These are phyloP conservation scores for Sugiyamaella grinbergsii DNA, from an alignment of 1,139 yeast genomes.

Conservation along the genomic window DNA sequence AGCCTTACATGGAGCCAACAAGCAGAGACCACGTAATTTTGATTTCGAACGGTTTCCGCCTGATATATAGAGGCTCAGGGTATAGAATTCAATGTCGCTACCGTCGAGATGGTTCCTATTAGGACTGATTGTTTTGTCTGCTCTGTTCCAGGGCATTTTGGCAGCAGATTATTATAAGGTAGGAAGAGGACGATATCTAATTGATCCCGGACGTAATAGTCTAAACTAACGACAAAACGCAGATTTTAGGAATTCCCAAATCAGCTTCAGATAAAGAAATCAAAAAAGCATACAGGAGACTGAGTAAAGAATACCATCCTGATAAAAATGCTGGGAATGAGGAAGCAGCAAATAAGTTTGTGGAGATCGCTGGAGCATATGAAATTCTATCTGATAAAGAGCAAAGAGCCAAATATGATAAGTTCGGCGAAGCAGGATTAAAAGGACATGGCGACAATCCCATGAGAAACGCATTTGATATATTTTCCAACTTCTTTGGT, in stretches of 20 bases:
- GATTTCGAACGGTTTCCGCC: not conserved
- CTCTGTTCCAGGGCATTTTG: slow-evolving; percentile 14
- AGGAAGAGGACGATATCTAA: not conserved
- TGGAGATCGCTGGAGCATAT: slow-evolving; percentile 92
- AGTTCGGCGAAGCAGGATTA: slow-evolving; percentile 82
- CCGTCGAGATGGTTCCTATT: slow-evolving; percentile 15
- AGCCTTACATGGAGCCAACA: not conserved
- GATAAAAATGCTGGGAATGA: slow-evolving; percentile 87
- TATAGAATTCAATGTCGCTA: not conserved
- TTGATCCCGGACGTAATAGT: not conserved
- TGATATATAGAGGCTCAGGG: not conserved
- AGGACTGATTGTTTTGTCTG: slow-evolving; percentile 10
- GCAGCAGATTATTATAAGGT: slow-evolving; percentile 27
- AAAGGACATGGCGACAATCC: slow-evolving; percentile 44
- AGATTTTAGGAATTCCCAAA: slow-evolving; percentile 65
- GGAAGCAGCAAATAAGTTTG: slow-evolving; percentile 79
- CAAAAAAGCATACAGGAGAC: slow-evolving; percentile 79
- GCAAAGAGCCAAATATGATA: slow-evolving; percentile 72
- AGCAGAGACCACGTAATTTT: not conserved
- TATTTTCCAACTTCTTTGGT: slow-evolving; percentile 76
- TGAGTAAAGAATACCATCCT: slow-evolving; percentile 90
- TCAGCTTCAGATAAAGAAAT: slow-evolving; percentile 79
- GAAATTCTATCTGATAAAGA: slow-evolving; percentile 79
- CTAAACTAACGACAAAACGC: slow-evolving; percentile 24
- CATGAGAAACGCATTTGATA: slow-evolving; percentile 62